phyloP scores from a whole-genome alignment of 345 rosid genomes.

The Lumnitzera racemosa region DNA sequence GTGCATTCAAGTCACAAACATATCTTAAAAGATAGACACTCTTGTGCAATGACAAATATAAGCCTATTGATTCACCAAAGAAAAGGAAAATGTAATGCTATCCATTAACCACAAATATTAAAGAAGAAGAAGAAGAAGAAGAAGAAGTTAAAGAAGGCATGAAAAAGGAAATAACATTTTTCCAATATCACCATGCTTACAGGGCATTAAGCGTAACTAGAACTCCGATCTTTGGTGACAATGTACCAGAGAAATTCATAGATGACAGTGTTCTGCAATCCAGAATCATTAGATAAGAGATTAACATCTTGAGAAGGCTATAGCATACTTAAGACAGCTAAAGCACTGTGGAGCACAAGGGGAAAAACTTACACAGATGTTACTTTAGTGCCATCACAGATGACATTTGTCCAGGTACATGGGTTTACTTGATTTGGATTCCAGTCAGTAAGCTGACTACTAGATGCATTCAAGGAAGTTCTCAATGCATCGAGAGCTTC shows the following conservation, averaged over 20 bases:
- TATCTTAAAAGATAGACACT: too few species aligned
- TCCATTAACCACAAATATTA: too few species aligned
- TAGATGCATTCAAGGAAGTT: constrained; percentile 40
- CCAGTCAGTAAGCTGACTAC: constrained; percentile 62
- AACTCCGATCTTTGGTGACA: constrained; percentile 63
- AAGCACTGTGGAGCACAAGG: neutral
- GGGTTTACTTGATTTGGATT: constrained; percentile 78
- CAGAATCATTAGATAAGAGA: constrained; percentile 13
- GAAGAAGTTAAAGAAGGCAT: neutral
- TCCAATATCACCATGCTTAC: constrained; percentile 34
- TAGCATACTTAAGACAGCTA: neutral
- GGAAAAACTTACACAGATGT: constrained; percentile 60
- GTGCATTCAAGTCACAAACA: neutral
- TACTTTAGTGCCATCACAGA: constrained; percentile 53
- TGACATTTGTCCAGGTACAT: constrained; percentile 86
- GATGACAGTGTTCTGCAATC: constrained; percentile 66
- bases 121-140: too few species aligned
- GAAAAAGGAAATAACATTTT: neutral
- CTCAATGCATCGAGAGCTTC: constrained; percentile 58
- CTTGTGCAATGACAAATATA: too few species aligned
- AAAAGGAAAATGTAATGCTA: too few species aligned
- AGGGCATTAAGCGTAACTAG: constrained; percentile 57
- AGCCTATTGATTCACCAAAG: too few species aligned
- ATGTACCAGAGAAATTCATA: constrained; percentile 68
- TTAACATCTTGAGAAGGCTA: neutral